Base-by-base conservation (phyloP, 345 rosid genomes). In the Populus pruinosa region DNA sequence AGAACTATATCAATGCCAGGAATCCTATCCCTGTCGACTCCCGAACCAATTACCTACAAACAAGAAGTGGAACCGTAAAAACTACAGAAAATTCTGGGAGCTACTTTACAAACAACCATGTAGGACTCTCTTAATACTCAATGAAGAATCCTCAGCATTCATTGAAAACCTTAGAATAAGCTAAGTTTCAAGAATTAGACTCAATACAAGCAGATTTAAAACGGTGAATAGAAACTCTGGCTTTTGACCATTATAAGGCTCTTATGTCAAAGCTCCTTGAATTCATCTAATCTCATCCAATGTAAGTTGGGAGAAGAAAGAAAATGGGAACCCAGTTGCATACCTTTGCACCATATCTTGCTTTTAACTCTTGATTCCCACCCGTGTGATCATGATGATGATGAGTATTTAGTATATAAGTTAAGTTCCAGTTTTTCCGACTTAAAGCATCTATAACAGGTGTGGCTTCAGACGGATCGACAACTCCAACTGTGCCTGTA, bases 291-390 rank as follows among this genome's bases (percentile, higher is more conserved):
- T 29, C 16, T 53, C 23, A 59, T 31, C 41, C 35, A 44, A 44
- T 14, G 23, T 6, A 27, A 63, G 64, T 20, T 23, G 8, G 27
- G 44, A 66, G 62, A 44, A 66, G 14, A 23, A 31, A 5, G 64
- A 81, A 17, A 27, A 55, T 41, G 70, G 31, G 65, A 72, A 77
- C 23, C 80, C 72, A 43, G 55, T 76, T 55, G 69, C 92, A 74
- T 94, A 96, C 98, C 99, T 96, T 94, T 39, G 99, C 98, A 73
- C 99, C 99, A 20, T 89, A 96, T 88, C 89, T 94, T 81, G 91
- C 97, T 90, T 96, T 96, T 88, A 96, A 83, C 78, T 92, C 98
- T 71, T 84, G 77, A 81, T 96, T 96, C 72, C 99, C 99, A 38
- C 96, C 96, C 0, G 98, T 83, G 78, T 94, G 98, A 82, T 94